A percentile compares a stretch with the other conserved stretches of the same genome.
These are phyloP conservation scores for Adiantum capillusveneris DNA, from an alignment of 75 land plant genomes.

Conservation along the genomic window DNA sequence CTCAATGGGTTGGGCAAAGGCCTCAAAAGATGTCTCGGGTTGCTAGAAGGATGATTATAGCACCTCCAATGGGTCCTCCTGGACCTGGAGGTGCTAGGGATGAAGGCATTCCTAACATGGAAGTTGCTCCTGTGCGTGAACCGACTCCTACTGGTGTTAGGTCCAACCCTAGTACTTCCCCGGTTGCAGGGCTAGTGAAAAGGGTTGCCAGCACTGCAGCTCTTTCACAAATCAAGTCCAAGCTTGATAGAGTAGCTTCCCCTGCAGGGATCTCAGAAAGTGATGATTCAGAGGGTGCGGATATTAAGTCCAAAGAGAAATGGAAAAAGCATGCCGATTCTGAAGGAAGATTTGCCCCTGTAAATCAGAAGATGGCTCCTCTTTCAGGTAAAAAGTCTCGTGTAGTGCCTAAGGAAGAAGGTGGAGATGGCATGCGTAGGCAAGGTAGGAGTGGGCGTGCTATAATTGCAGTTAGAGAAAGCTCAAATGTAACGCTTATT, in stretches of 20 bases:
- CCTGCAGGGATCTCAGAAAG: conserved; percentile 64
- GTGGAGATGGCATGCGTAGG: conserved; percentile 73
- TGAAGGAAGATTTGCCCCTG: conserved; percentile 39
- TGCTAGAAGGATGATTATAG: conserved; percentile 50
- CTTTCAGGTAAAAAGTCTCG: conserved; percentile 43
- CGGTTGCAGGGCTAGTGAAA: background rate
- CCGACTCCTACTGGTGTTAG: background rate
- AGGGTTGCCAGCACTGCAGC: conserved; percentile 13
- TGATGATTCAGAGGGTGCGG: conserved; percentile 72
- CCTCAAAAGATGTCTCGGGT: conserved; percentile 74
- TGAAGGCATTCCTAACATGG: background rate
- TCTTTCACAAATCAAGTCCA: conserved; percentile 41
- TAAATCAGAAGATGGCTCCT: conserved; percentile 44
- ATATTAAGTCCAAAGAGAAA: conserved; percentile 54
- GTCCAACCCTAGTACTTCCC: background rate
- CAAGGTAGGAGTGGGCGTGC: conserved; percentile 75
- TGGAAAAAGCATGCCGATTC: conserved; percentile 37
- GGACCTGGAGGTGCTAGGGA: background rate
- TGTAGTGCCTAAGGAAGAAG: conserved; percentile 37
- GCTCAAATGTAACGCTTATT: conserved; percentile 13
- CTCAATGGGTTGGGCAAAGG: conserved; percentile 75
- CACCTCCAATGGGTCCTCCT: conserved; percentile 28
- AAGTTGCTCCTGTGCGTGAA: background rate
- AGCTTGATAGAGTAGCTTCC: conserved; percentile 37
- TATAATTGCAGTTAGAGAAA: conserved; percentile 35